These are phyloP conservation scores for Micractinium sp. DNA, from an alignment of 139 green algal genomes.

Conservation along the genomic window DNA sequence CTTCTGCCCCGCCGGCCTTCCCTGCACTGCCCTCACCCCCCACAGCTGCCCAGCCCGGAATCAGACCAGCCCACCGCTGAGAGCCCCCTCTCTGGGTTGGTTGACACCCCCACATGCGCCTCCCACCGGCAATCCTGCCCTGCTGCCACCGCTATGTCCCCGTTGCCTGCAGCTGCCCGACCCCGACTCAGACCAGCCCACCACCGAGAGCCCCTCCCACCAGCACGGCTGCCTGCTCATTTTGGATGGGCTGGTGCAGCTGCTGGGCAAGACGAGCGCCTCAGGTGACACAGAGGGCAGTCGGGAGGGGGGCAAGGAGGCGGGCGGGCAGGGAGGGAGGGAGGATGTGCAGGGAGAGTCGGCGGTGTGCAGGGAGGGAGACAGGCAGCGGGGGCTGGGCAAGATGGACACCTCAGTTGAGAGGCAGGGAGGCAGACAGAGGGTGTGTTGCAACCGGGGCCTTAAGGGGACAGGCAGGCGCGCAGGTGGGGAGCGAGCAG, in stretches of 20 bases:
- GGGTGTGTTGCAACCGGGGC: no score
- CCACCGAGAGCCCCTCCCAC: slow-evolving; percentile 15
- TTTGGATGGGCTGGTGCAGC: not conserved
- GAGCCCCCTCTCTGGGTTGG: no score
- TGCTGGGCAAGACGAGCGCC: not conserved
- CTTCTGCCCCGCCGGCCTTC: not conserved
- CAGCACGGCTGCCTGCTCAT: slow-evolving; percentile 28
- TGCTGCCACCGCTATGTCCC: not conserved
- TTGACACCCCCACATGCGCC: no score
- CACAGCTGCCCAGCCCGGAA: not conserved
- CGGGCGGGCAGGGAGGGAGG: not conserved
- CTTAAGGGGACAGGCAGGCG: no score
- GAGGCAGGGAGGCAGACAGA: no score
- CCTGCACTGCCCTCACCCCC: not conserved
- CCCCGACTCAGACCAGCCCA: not conserved
- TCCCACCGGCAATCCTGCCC: no score
- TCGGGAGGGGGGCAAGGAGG: not conserved
- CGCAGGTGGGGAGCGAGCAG: no score
- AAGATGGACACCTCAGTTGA: no score
- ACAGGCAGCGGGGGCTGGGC: not conserved
- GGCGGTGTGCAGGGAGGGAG: not conserved
- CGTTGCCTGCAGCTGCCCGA: not conserved
- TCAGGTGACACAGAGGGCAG: no score
- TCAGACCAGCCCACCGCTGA: not conserved
- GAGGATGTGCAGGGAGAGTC: not conserved